Base-by-base conservation (phyloP, 345 rosid species). In the Bruguiera sexangula region DNA sequence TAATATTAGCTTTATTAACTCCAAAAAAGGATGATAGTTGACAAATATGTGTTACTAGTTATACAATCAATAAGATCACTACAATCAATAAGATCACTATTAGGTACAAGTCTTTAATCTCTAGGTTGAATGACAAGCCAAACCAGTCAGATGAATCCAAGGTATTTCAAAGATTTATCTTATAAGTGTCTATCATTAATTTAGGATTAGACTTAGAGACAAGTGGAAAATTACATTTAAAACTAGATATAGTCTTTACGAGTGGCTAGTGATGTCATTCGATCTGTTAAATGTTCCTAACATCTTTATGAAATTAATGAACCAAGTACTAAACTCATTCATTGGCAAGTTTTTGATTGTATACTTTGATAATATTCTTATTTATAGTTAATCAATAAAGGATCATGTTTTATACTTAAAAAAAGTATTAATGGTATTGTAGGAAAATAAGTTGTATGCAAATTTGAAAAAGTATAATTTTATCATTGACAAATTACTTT, bases 1-100 rank as follows among this genome's bases (percentile, higher is more conserved):
- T 0, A 2, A 18, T 57, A 3, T 26, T 19, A 4, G 22, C 20
- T 1, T 24, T 59, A 6, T 15, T 67, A 8, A 22, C 36, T 8
- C 30, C 9, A 31, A 67, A 67, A 48, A 54, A 67, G 13, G 70
- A 67, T 54, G 62, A 20, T 0, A 31, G 11, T 20, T 67, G 46
- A 2, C 2, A 9, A 3, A 54, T 67, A 22, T 39, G 34, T 36
- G 55, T 58, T 1, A 1, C 59, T 39, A 13, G n/a, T 39, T 2
- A 10, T 34, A 50, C 70, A 8, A 67, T 67, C 18, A 52, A 53
- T 22, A 53, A 55, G 5, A 67, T 67, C 3, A 67, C 21, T 18
- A 8, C 70, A 8, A 67, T 67, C 18, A 52, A 53, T 22, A 53
- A 55, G 5, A 67, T 67, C 3, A 67, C 21, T 18, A 8, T 54